Base-by-base conservation (phyloP, 352 stramenopile species). In the Phytophthora pluvialis region DNA sequence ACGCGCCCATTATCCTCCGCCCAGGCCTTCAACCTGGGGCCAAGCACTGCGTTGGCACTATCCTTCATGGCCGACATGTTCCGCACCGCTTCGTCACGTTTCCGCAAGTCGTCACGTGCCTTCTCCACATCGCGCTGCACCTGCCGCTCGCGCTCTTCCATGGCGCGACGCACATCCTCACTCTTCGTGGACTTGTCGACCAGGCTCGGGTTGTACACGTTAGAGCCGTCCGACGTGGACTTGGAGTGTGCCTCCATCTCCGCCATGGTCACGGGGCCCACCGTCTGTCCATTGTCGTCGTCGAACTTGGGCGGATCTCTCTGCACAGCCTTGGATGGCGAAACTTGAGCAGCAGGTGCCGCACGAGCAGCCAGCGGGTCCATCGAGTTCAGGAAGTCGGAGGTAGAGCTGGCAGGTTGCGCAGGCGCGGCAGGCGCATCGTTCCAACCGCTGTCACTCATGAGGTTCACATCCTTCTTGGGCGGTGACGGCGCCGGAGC, bases 101-200 rank as follows among this genome's bases (percentile, higher is more conserved):
- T 75, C 1, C 83, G 77, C 35, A 94, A 61, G 45, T 91, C 85
- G 3, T 88, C 81, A n/a, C 86, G 80, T 2, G 87, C 87, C 26
- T 83, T 84, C 33, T 91, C 86, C 9, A 95, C 78, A 60, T 91
- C 86, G 15, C 70, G 65, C 28, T 89, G 82, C 53, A 90, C 81
- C 50, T 90, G 74, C 5, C 75, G 80, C 68, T 94, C 86, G 31
- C 87, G 85, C 64, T 93, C 79, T 66, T 93, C 81, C 85, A 95
- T 95, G n/a, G 87, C 87, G 3, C 81, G 85, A 15, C 85, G 85
- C 13, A 95, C 87, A 40, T 82, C 63, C 1, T 84, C 81, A 25
- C 81, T 86, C 62, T 95, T 95, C 11, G 83, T 91, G 26, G 85
- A 84, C 63, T 94, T 93, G 70, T 95, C 87, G 51, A 95, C 81